A percentile compares a stretch with the other conserved stretches of the same genome.
Conservation (phyloP, 139 green algal genomes). For the Chlorella sp. region DNA sequence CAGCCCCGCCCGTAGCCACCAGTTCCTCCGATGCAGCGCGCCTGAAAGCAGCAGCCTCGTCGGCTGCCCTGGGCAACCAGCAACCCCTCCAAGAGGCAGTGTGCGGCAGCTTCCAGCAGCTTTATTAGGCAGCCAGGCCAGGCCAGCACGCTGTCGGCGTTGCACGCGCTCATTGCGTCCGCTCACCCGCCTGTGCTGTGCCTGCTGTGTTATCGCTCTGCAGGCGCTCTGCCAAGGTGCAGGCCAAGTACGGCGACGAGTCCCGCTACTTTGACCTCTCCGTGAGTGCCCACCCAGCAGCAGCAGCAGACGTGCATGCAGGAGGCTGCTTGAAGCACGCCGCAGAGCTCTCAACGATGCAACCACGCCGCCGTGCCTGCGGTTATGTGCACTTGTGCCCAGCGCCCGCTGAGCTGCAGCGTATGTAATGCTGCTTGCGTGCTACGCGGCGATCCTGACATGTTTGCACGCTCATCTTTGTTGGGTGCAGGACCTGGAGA, state of each 20-base stretch:
- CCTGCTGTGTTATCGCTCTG: not conserved
- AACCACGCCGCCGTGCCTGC: too few relatives aligned
- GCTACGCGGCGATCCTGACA: too few relatives aligned
- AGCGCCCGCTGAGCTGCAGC: too few relatives aligned
- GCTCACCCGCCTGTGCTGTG: not conserved
- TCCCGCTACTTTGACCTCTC: conserved; percentile 91
- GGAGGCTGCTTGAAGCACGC: not conserved
- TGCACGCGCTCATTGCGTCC: too few relatives aligned
- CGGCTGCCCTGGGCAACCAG: too few relatives aligned
- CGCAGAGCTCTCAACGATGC: not conserved
- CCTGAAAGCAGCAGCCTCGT: too few relatives aligned
- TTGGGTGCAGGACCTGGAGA: conserved; percentile 84
- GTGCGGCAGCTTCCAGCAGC: too few relatives aligned
- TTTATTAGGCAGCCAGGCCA: too few relatives aligned
- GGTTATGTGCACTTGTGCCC: not conserved
- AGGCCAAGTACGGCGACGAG: conserved; percentile 88
- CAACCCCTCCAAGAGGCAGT: too few relatives aligned
- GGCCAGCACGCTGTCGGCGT: too few relatives aligned
- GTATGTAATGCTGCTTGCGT: too few relatives aligned
- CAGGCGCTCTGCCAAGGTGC: conserved; percentile 62
- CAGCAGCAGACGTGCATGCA: not conserved
- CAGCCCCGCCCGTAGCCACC: not conserved
- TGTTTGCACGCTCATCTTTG: not conserved
- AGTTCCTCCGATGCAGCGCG: too few relatives aligned
- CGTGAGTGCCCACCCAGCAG: conserved; percentile 60